Base-by-base conservation (phyloP, 2,329 filamentous ascomycete species). In the Aspergillus candidus region DNA sequence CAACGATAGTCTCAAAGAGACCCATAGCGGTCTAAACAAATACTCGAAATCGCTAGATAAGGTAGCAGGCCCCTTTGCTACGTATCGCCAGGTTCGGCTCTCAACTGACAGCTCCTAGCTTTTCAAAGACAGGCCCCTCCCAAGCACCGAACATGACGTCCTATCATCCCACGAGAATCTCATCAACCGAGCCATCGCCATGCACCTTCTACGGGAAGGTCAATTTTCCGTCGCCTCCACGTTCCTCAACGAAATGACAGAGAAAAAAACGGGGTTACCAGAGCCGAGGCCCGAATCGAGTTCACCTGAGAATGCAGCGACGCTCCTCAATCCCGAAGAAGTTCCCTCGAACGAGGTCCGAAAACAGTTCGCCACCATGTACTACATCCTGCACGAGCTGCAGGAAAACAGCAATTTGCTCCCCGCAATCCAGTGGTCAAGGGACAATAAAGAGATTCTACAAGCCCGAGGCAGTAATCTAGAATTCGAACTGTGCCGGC, bases 191-290 rank as follows among this genome's bases (percentile, higher is more conserved):
- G 91, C 93, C 6, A 94, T 98, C 56, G 87, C 87, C 8, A 96
- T 97, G 89, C 93, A 98, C 62, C 78, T 98, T 15, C 77, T 98
- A 32, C 86, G 93, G 33, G 91, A 97, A 69, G 93, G 93, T 38
- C 86, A 95, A 61, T 98, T 98, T 66, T 77, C 76, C 15, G 90
- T 95, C 2, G 91, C 91, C 11, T 82, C 83, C 12, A 88, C 83
- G 1, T 96, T 98, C 56, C 79, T 95, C 38, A 72, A 77, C 11
- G 93, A 97, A 72, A 79, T 78, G 27, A 68, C 72, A 42, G 63
- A 71, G 17, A 68, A 72, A 47, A 70, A 72, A 63, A 53, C 67
- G 40, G 56, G 59, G 49, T 58, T 65, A 47, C 54, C 22, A 27
- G 22, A 60, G 35, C 44, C 59, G 47, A 51, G 58, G 36, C 38